These are phyloP conservation scores for Francoa sonchifolia DNA, from an alignment of 441 rosid species.

Conservation along the genomic window DNA sequence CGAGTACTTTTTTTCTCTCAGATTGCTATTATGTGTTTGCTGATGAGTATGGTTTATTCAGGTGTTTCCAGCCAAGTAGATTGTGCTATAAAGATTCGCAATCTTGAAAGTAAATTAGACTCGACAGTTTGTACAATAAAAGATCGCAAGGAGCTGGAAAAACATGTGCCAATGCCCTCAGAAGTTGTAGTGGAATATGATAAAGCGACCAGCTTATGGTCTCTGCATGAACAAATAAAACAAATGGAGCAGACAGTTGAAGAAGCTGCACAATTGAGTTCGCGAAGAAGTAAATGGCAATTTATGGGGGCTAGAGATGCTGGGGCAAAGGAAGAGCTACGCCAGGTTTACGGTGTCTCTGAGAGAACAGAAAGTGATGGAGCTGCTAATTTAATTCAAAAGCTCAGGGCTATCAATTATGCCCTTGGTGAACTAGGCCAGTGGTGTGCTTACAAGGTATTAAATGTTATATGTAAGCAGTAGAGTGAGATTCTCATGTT, in stretches of 20 bases:
- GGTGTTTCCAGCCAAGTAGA: conserved; percentile 98
- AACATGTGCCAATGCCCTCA: conserved; percentile 93
- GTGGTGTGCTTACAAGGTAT: conserved; percentile 99
- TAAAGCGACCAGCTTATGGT: conserved; percentile 92
- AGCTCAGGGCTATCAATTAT: conserved; percentile 86
- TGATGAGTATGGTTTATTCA: conserved; percentile 17
- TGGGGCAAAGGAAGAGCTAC: conserved; percentile 92
- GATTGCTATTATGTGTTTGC: conserved; percentile 1
- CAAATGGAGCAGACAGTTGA: conserved; percentile 85
- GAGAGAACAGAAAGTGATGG: conserved; percentile 99
- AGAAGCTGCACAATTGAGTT: conserved; percentile 85
- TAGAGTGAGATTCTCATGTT: too few relatives aligned
- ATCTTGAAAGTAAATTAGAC: conserved; percentile 95
- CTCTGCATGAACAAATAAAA: conserved; percentile 87
- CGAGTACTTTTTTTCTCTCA: conserved; percentile 1
- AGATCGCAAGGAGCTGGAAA: conserved; percentile 97
- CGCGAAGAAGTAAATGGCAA: conserved; percentile 94
- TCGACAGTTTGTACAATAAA: conserved; percentile 82
- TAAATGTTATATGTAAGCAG: conserved; percentile 6
- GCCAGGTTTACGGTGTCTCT: conserved; percentile 93
- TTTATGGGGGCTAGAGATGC: conserved; percentile 99
- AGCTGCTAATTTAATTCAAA: conserved; percentile 92
- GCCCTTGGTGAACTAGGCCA: conserved; percentile 96
- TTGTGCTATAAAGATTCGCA: conserved; percentile 92
- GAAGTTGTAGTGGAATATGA: conserved; percentile 92